Evolutionary conservation across 2,329 filamentous ascomycete species (phyloP).

Genomic region (Rutstroemia sp.): DNA sequence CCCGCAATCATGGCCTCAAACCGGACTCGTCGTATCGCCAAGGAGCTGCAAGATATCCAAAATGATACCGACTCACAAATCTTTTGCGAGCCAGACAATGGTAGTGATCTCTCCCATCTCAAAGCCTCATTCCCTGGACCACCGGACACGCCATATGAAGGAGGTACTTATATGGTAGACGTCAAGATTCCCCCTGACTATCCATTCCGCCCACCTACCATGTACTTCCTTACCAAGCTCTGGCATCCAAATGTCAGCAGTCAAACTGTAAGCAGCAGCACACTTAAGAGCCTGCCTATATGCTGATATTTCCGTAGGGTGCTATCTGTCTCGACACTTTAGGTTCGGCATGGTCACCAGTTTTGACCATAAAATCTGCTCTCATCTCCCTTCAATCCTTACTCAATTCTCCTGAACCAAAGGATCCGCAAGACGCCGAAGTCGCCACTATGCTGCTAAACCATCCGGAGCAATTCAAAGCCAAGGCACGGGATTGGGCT

Average conservation of each 20-base stretch:
- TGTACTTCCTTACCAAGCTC: conserved; percentile 87
- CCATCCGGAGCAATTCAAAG: conserved; percentile 70
- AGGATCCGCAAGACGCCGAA: conserved; percentile 93
- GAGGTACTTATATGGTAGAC: conserved; percentile 73
- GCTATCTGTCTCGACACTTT: conserved; percentile 96
- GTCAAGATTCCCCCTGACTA: conserved; percentile 85
- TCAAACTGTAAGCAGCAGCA: conserved; percentile 60
- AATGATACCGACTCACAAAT: conserved; percentile 73
- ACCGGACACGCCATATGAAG: conserved; percentile 88
- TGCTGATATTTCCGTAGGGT: conserved; percentile 49
- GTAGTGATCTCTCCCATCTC: conserved; percentile 67
- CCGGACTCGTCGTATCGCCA: conserved; percentile 50
- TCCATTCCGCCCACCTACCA: conserved; percentile 84
- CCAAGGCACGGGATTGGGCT: conserved; percentile 85
- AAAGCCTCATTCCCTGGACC: conserved; percentile 79
- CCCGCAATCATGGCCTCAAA: conserved; percentile 26
- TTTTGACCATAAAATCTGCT: conserved; percentile 92
- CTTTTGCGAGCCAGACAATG: conserved; percentile 55
- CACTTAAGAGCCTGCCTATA: too few species aligned
- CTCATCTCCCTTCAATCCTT: conserved; percentile 89
- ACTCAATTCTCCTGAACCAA: conserved; percentile 87
- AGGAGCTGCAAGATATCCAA: conserved; percentile 70
- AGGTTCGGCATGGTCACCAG: conserved; percentile 84
- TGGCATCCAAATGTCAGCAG: conserved; percentile 98
- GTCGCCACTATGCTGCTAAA: conserved; percentile 85